A percentile compares a stretch with the other conserved stretches of the same genome.
These are phyloP conservation scores for Dalechampia spathulata DNA, from an alignment of 441 rosid genomes.

Conservation along the genomic window DNA sequence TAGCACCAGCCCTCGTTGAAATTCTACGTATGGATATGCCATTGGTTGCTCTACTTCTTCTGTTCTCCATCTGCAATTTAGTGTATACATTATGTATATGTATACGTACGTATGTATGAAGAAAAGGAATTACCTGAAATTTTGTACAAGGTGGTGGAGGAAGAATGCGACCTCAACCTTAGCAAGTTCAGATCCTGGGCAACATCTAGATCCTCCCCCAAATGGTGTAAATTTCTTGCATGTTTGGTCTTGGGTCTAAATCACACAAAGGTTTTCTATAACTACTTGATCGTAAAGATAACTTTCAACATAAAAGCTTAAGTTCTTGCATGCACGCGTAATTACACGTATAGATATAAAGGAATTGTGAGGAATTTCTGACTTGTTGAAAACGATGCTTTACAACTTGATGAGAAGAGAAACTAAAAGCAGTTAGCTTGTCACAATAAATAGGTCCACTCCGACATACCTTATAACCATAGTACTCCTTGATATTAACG, in stretches of 20 bases:
- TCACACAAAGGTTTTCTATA: not conserved
- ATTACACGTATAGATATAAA: too few relatives aligned
- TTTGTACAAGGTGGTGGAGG: conserved; percentile 55
- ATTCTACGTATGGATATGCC: conserved; percentile 54
- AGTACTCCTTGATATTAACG: too few relatives aligned
- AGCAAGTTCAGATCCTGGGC: conserved; percentile 67
- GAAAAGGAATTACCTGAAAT: conserved; percentile 34
- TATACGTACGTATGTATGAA: not conserved
- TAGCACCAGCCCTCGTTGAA: conserved; percentile 33
- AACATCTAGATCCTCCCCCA: conserved; percentile 65
- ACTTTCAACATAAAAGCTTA: too few relatives aligned
- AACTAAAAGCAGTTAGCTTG: conserved; percentile 4
- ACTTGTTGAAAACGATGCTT: not conserved
- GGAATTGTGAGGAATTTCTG: not conserved
- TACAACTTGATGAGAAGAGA: not conserved
- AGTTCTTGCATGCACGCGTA: too few relatives aligned
- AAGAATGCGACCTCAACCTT: conserved; percentile 59
- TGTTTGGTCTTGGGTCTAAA: conserved; percentile 36
- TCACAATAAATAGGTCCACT: conserved; percentile 13
- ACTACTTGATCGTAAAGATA: too few relatives aligned
- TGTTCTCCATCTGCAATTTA: conserved; percentile 32
- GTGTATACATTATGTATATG: not conserved
- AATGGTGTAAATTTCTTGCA: conserved; percentile 56
- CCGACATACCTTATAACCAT: not conserved
- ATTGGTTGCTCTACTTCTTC: conserved; percentile 35